A percentile compares a stretch with the other conserved stretches of the same genome.
phyloP scores from a whole-genome alignment of 495 filamentous ascomycete genomes.

The Parmelia sp. region DNA sequence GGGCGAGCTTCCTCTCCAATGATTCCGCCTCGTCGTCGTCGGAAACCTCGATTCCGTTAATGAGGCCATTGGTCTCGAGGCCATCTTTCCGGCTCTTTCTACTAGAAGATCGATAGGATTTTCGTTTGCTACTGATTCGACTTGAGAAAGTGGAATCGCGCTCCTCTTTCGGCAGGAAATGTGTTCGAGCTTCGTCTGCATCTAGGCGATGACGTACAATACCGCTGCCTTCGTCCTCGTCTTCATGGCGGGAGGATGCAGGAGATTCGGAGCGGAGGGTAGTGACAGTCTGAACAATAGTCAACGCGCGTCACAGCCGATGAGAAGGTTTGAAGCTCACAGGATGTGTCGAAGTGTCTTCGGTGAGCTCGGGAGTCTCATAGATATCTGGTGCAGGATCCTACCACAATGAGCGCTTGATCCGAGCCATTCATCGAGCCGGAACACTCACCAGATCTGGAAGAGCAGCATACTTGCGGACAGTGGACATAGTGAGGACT shows the following conservation, averaged over 20 bases:
- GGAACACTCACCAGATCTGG: slow-evolving; percentile 68
- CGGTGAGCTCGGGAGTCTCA: slow-evolving; percentile 85
- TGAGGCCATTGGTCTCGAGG: slow-evolving; percentile 38
- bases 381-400: slow-evolving; percentile 90
- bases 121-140: slow-evolving; percentile 67
- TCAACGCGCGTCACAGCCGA: slow-evolving; percentile 19
- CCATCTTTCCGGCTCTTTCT: slow-evolving; percentile 55
- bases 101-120: slow-evolving; percentile 69
- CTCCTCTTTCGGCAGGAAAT: slow-evolving; percentile 70
- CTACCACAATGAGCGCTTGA: slow-evolving; percentile 38
- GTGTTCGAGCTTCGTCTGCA: slow-evolving; percentile 68
- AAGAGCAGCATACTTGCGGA: slow-evolving; percentile 70
- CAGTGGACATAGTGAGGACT: slow-evolving; percentile 17
- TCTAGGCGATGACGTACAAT: slow-evolving; percentile 70
- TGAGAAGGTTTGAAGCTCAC: slow-evolving; percentile 38
- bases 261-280: slow-evolving; percentile 57
- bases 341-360: slow-evolving; percentile 77
- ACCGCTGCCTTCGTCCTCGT: slow-evolving; percentile 53
- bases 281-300: slow-evolving; percentile 46
- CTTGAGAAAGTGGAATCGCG: slow-evolving; percentile 76
- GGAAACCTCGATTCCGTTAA: slow-evolving; percentile 58
- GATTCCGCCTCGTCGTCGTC: slow-evolving; percentile 63
- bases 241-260: slow-evolving; percentile 42
- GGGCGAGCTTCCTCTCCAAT: slow-evolving; percentile 67
- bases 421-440: neutral